phyloP scores from a whole-genome alignment of 1,284 basidiomycete genomes.

The Bondarzewia mesenterica region DNA sequence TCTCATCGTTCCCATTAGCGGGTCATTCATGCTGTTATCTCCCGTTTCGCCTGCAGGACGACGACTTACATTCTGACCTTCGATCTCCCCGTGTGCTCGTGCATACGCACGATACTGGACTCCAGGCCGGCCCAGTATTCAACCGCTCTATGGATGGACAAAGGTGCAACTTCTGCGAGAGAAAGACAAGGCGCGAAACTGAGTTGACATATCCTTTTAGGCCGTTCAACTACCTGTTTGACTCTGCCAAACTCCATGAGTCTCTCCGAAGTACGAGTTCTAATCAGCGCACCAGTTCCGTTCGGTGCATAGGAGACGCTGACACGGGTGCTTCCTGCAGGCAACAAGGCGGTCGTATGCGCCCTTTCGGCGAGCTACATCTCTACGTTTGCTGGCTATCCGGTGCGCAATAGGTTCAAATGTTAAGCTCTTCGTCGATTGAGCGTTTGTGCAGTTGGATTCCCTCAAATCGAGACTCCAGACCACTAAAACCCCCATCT shows the following conservation, averaged over 20 bases:
- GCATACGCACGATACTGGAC: constrained; percentile 57
- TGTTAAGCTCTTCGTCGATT: background rate
- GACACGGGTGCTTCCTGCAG: constrained; percentile 29
- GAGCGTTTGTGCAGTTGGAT: constrained; percentile 48
- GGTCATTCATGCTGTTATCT: background rate
- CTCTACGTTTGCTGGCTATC: constrained; percentile 77
- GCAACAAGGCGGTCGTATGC: constrained; percentile 75
- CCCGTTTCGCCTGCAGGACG: background rate
- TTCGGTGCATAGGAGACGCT: constrained; percentile 5
- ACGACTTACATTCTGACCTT: constrained; percentile 3
- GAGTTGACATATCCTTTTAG: constrained; percentile 24
- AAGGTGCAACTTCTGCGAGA: constrained; percentile 34
- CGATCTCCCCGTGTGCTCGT: constrained; percentile 24
- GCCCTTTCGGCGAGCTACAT: constrained; percentile 78
- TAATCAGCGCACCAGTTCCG: background rate
- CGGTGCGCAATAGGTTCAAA: constrained; percentile 35
- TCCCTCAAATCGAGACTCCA: constrained; percentile 89
- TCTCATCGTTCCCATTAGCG: background rate
- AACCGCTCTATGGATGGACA: constrained; percentile 75
- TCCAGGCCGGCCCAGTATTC: constrained; percentile 39
- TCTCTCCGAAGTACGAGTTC: constrained; percentile 50
- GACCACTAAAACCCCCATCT: constrained; percentile 71
- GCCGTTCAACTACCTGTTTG: constrained; percentile 52
- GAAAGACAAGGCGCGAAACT: background rate
- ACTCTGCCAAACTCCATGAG: constrained; percentile 54